Conservation (phyloP, 164 flowering plant species). For the Aristolochia fimbriata region DNA sequence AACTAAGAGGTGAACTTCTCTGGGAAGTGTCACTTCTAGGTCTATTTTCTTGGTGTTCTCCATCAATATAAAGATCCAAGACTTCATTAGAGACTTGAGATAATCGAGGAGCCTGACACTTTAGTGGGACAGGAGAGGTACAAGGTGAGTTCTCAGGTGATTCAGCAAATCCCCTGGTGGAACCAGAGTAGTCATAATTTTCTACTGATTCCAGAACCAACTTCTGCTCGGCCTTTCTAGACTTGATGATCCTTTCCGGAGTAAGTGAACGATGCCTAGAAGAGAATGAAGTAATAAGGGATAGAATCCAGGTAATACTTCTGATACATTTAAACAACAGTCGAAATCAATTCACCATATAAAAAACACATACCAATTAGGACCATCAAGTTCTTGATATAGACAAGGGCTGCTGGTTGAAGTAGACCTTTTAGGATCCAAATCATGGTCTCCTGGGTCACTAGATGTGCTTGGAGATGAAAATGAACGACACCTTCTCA, state of each 20-base stretch:
- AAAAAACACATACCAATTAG: conserved; percentile 36
- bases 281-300: background rate
- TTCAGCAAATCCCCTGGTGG: conserved; percentile 25
- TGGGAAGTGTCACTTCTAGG: conserved; percentile 18
- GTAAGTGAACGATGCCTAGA: conserved; percentile 31
- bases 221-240: conserved; percentile 16
- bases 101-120: conserved; percentile 15
- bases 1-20: conserved; percentile 20
- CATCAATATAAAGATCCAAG: conserved; percentile 89
- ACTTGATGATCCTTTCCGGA: conserved; percentile 42
- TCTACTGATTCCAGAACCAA: conserved; percentile 11
- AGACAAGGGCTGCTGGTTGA: conserved; percentile 15
- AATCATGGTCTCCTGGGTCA: conserved; percentile 19
- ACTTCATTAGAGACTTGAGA: conserved; percentile 45
- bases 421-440: conserved; percentile 33
- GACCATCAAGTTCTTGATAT: conserved; percentile 20
- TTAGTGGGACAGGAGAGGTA: conserved; percentile 29
- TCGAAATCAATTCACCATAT: background rate
- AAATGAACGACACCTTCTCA: conserved; percentile 69
- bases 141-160: conserved; percentile 44
- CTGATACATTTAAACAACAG: background rate
- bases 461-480: conserved; percentile 46
- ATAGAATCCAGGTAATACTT: background rate
- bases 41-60: conserved; percentile 55
- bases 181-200: conserved; percentile 28